These are phyloP conservation scores for Helicocarpus griseus DNA, from an alignment of 2,329 filamentous ascomycete species.

Conservation along the genomic window DNA sequence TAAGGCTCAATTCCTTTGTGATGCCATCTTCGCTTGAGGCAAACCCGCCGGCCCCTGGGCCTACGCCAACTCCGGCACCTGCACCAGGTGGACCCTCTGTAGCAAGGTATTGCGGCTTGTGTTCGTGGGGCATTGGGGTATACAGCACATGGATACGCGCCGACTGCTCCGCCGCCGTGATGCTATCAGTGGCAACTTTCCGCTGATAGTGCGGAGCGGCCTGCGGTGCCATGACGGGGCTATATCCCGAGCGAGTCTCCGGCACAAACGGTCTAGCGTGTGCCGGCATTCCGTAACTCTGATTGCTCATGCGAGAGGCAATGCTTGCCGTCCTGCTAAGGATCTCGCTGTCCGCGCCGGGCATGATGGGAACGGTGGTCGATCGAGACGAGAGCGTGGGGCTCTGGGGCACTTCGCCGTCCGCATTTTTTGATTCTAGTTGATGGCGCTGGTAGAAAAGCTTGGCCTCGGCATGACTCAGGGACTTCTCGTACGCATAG, in stretches of 20 bases:
- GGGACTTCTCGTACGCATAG: constrained; percentile 83
- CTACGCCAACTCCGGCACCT: constrained; percentile 51
- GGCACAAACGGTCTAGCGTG: background rate
- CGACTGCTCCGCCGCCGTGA: constrained; percentile 39
- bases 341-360: constrained; percentile 6
- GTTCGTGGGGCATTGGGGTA: constrained; percentile 44
- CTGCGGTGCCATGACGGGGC: background rate
- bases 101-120: constrained; percentile 43
- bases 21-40: constrained; percentile 68
- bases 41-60: constrained; percentile 53
- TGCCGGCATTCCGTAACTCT: constrained; percentile 7
- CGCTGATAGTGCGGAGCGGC: background rate
- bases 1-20: constrained; percentile 70
- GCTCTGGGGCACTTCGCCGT: constrained; percentile 28
- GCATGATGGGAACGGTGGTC: constrained; percentile 14
- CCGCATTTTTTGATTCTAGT: constrained; percentile 43
- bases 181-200: constrained; percentile 18
- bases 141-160: constrained; percentile 42
- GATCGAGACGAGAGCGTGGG: constrained; percentile 25
- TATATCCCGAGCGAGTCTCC: background rate
- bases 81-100: constrained; percentile 49
- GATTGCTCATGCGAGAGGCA: constrained; percentile 16
- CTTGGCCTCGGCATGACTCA: constrained; percentile 90
- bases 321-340: constrained; percentile 17
- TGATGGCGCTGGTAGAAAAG: constrained; percentile 90